These are phyloP conservation scores for Talaromyces sp. DNA, from an alignment of 2,329 filamentous ascomycete genomes.

Conservation along the genomic window DNA sequence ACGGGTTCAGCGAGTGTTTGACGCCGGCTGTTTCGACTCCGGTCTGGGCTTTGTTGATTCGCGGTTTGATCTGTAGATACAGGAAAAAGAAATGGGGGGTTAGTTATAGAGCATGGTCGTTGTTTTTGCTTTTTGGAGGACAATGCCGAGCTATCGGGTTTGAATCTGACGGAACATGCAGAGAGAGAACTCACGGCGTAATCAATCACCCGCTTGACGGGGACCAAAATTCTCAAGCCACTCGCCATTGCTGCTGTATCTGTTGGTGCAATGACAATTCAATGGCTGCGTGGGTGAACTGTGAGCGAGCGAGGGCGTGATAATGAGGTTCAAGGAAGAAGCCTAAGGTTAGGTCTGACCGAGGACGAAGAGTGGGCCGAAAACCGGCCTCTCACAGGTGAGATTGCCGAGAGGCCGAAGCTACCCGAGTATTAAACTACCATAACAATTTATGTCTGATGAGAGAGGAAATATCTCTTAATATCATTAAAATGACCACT, in stretches of 20 bases:
- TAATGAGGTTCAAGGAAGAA: not conserved
- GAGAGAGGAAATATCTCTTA: not conserved
- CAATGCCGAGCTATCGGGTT: not conserved
- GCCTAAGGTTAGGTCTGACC: not conserved
- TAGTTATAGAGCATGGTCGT: not conserved
- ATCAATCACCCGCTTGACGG: conserved; percentile 80
- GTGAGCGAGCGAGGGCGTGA: not conserved
- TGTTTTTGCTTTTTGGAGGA: not conserved
- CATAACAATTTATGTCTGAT: not conserved
- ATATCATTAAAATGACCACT: not conserved
- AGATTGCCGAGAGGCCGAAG: conserved; percentile 6
- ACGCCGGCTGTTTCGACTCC: conserved; percentile 88
- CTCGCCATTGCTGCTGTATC: conserved; percentile 35
- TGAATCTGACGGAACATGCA: not conserved
- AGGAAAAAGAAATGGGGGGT: not conserved
- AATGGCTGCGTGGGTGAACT: not conserved
- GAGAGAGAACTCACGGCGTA: conserved; percentile 61
- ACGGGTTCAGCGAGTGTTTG: conserved; percentile 98
- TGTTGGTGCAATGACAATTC: not conserved
- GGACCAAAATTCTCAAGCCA: conserved; percentile 66
- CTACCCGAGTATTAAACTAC: not conserved
- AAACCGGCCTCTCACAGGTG: not conserved
- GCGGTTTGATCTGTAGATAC: conserved; percentile 61
- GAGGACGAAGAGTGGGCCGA: not conserved
- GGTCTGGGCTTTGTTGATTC: conserved; percentile 67